These are phyloP conservation scores for Serendipita sp. DNA, from an alignment of 1,284 basidiomycete species.

Conservation along the genomic window DNA sequence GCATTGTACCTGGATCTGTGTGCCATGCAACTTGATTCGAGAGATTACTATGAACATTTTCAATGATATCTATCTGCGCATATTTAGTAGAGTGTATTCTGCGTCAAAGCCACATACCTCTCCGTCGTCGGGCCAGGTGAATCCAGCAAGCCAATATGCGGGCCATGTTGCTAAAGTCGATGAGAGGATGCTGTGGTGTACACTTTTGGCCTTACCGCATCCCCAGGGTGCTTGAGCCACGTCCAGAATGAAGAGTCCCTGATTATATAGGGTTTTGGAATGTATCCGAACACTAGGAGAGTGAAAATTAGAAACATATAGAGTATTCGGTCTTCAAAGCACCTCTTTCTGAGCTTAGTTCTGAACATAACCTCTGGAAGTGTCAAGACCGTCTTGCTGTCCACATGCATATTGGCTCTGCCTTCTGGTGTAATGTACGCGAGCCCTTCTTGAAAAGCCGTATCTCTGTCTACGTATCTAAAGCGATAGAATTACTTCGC, in stretches of 20 bases:
- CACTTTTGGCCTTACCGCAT: constrained; percentile 34
- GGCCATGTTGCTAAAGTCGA: constrained; percentile 42
- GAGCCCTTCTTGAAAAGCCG: constrained; percentile 11
- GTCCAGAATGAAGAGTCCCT: constrained; percentile 56
- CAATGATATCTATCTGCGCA: constrained; percentile 70
- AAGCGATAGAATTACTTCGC: too few relatives aligned
- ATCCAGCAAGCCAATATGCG: constrained; percentile 13
- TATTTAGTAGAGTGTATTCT: constrained; percentile 50
- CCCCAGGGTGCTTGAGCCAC: constrained; percentile 55
- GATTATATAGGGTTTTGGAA: constrained; percentile 29
- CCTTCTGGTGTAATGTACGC: constrained; percentile 13
- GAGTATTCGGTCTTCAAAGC: neutral
- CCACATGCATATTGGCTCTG: constrained; percentile 15
- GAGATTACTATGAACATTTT: constrained; percentile 61
- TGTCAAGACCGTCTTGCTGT: constrained; percentile 12
- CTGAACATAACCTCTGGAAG: constrained; percentile 11
- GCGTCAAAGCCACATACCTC: neutral
- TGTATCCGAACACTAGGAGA: constrained; percentile 17
- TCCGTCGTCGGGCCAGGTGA: constrained; percentile 26
- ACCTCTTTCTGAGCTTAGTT: neutral
- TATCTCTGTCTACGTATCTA: constrained; percentile 13
- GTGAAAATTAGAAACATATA: neutral
- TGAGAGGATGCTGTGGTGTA: constrained; percentile 4
- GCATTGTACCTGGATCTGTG: constrained; percentile 34
- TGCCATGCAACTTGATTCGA: constrained; percentile 70